phyloP scores from a whole-genome alignment of 129 eudicot species.

The Cynara cardunculus region DNA sequence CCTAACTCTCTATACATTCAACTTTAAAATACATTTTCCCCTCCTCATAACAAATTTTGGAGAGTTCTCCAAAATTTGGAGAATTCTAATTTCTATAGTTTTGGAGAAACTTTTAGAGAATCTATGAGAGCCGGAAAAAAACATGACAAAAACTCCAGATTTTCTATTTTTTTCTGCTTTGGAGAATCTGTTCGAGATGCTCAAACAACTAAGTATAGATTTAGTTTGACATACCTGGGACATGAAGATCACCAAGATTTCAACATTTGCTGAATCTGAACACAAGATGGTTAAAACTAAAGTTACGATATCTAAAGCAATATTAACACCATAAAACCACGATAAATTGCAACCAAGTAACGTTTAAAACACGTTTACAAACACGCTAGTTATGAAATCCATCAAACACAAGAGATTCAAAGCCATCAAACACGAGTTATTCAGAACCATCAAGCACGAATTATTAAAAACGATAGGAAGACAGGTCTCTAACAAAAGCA shows the following conservation, averaged over 20 bases:
- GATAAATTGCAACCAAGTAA: not conserved
- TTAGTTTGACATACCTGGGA: not conserved
- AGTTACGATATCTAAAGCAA: not conserved
- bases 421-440: not conserved
- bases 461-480: not conserved
- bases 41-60: too few species aligned
- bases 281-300: not conserved
- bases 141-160: not conserved
- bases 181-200: not conserved
- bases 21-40: too few species aligned
- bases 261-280: constrained; percentile 11
- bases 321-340: not conserved
- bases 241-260: not conserved
- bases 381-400: not conserved
- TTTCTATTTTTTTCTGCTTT: not conserved
- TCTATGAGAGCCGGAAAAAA: not conserved
- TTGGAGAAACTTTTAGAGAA: not conserved
- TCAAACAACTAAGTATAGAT: not conserved
- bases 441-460: not conserved
- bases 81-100: too few species aligned
- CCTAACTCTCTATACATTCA: too few species aligned
- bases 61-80: too few species aligned
- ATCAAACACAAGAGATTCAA: not conserved
- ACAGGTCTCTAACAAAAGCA: not conserved
- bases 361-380: not conserved